Percentiles rank a stretch among this genome's conserved stretches.
These are phyloP conservation scores for Verticillium dahliae DNA, from an alignment of 2,329 filamentous ascomycete species.

Conservation along the genomic window DNA sequence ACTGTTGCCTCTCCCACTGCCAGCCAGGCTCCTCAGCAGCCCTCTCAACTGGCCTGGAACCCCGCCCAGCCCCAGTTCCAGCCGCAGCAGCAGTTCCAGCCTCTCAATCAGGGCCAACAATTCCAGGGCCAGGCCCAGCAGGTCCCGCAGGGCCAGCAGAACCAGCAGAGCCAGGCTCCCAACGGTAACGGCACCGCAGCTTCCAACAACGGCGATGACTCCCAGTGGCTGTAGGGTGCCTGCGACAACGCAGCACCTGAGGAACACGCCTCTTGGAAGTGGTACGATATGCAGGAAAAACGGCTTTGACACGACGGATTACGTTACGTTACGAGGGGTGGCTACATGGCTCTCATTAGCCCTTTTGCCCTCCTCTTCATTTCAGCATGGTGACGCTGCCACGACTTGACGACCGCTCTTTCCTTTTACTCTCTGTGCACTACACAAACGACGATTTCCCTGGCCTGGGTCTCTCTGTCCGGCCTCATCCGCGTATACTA, in stretches of 20 bases:
- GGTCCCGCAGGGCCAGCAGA: constrained; percentile 4
- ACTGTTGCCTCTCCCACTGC: constrained; percentile 20
- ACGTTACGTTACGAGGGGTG: constrained; percentile 7
- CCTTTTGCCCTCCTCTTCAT: constrained; percentile 16
- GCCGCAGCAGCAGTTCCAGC: constrained; percentile 5
- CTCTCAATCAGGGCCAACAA: not conserved
- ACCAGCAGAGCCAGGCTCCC: constrained; percentile 4
- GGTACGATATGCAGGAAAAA: not conserved
- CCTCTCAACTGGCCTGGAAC: constrained; percentile 6
- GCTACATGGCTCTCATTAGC: constrained; percentile 7
- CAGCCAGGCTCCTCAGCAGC: constrained; percentile 4
- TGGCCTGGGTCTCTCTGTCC: constrained; percentile 3
- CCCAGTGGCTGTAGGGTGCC: constrained; percentile 31
- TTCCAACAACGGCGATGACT: constrained; percentile 23
- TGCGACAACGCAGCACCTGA: not conserved
- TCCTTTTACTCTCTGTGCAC: constrained; percentile 24
- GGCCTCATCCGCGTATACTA: constrained; percentile 6
- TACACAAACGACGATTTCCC: not conserved
- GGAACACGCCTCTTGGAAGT: constrained; percentile 3
- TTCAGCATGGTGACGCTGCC: constrained; percentile 26
- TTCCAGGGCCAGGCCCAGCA: not conserved
- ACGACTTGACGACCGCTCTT: constrained; percentile 32
- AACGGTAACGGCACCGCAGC: constrained; percentile 3
- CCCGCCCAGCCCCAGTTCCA: constrained; percentile 11
- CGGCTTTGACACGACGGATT: not conserved